phyloP scores from a whole-genome alignment of 202 grass and related monocot species.

The Musa balbisiana region DNA sequence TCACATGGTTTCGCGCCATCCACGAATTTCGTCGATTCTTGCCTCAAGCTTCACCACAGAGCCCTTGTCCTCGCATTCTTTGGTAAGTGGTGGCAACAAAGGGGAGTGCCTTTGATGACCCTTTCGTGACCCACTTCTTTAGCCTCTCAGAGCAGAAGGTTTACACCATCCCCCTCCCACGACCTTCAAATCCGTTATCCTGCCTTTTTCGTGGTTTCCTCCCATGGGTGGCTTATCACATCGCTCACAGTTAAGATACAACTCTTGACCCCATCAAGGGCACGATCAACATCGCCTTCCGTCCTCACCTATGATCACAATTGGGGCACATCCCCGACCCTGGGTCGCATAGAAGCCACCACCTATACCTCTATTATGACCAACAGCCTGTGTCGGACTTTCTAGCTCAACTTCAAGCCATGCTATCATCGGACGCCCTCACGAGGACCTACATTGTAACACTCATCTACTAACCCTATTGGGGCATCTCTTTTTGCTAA shows the following conservation, averaged over 20 bases:
- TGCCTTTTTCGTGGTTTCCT: neutral
- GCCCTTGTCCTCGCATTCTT: neutral
- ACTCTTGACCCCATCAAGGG: constrained; percentile 1
- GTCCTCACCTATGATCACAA: neutral
- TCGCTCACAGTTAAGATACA: neutral
- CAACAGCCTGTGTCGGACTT: too few species aligned
- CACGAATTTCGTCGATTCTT: neutral
- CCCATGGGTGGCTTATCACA: neutral
- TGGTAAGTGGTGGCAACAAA: neutral
- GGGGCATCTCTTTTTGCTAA: too few species aligned
- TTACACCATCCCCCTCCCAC: neutral
- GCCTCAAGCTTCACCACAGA: neutral
- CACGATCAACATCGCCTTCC: neutral
- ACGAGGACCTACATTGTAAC: too few species aligned
- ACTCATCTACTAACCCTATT: too few species aligned
- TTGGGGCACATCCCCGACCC: neutral
- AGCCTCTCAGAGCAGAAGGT: too few species aligned
- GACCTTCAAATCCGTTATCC: neutral
- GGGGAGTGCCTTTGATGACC: neutral
- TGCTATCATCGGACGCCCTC: too few species aligned
- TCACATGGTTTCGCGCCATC: neutral
- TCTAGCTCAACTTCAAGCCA: too few species aligned
- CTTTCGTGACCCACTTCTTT: too few species aligned
- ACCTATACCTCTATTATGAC: too few species aligned
- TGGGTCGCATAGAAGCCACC: too few species aligned